Conservation (phyloP, 768 basidiomycete species). For the Russula sp. region DNA sequence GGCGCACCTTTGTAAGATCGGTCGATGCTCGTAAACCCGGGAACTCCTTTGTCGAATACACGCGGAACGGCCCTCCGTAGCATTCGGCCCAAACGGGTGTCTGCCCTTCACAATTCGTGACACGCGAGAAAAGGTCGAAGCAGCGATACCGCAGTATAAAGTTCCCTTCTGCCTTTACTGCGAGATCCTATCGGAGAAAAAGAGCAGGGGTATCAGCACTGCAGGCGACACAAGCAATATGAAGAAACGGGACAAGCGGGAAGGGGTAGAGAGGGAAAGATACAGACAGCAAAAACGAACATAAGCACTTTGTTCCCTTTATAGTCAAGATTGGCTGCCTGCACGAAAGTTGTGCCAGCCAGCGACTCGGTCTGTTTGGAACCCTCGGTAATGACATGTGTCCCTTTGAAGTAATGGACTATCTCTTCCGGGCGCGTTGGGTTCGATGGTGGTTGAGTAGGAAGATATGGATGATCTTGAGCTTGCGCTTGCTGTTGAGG, state of each 20-base stretch:
- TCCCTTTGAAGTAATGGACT: constrained; percentile 43
- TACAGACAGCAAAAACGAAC: constrained; percentile 62
- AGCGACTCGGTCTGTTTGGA: constrained; percentile 53
- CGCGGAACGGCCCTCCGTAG: constrained; percentile 59
- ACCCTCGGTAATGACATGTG: constrained; percentile 45
- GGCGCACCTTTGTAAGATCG: constrained; percentile 57
- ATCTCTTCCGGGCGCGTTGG: constrained; percentile 37
- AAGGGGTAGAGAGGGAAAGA: constrained; percentile 14
- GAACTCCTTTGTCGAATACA: constrained; percentile 71
- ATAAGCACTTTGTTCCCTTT: constrained; percentile 54
- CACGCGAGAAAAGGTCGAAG: constrained; percentile 56
- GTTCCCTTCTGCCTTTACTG: constrained; percentile 63
- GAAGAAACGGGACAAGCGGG: constrained; percentile 6
- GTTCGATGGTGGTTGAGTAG: constrained; percentile 13
- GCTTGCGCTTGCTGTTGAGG: constrained; percentile 14
- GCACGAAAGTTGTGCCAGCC: constrained; percentile 57
- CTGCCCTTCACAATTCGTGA: constrained; percentile 38
- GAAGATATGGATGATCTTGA: constrained; percentile 17
- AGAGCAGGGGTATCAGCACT: background rate
- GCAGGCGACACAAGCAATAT: background rate
- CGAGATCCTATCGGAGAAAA: constrained; percentile 58
- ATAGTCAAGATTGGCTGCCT: constrained; percentile 53
- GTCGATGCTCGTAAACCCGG: constrained; percentile 66
- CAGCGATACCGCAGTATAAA: constrained; percentile 67
- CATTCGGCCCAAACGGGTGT: constrained; percentile 57